Evolutionary conservation across 2,329 filamentous ascomycete species (phyloP).

Genomic region (Metarhizium rileyi): DNA sequence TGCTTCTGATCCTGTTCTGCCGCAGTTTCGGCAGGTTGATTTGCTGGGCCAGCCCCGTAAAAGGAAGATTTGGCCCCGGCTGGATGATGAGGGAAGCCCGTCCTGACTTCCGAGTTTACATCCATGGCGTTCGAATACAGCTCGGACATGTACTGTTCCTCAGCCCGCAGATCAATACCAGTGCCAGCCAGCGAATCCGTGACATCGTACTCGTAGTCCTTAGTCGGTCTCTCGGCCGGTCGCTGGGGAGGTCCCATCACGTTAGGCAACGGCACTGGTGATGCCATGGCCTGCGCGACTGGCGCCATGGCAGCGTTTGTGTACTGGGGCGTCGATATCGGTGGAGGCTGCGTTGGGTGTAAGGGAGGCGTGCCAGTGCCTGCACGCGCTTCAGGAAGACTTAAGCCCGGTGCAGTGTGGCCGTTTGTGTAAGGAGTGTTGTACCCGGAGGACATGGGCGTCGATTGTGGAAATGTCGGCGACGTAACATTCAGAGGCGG

Average conservation of each 20-base stretch:
- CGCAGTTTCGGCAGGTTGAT: conserved; percentile 44
- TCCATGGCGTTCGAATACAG: conserved; percentile 46
- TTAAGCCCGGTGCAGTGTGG: conserved; percentile 25
- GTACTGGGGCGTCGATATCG: conserved; percentile 16
- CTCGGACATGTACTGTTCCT: conserved; percentile 71
- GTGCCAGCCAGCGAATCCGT: conserved; percentile 77
- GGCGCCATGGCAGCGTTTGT: conserved; percentile 21
- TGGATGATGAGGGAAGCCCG: conserved; percentile 41
- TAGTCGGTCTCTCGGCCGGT: conserved; percentile 52
- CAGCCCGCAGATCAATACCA: conserved; percentile 77
- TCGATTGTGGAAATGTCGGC: conserved; percentile 25
- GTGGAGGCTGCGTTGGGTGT: conserved; percentile 20
- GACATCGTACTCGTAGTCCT: conserved; percentile 59
- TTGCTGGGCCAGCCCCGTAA: conserved; percentile 56
- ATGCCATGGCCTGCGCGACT: conserved; percentile 14
- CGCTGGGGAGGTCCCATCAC: conserved; percentile 51
- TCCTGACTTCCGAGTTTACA: conserved; percentile 34
- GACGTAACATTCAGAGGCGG: conserved; percentile 28
- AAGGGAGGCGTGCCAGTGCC: conserved; percentile 20
- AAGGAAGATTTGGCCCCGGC: conserved; percentile 47
- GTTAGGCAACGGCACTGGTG: conserved; percentile 18
- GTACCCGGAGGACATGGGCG: conserved; percentile 22
- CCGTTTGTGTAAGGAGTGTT: conserved; percentile 30
- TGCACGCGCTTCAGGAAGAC: conserved; percentile 24
- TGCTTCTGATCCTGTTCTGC: conserved; percentile 47